Base-by-base conservation (phyloP, 2,329 filamentous ascomycete species). In the Fusarium sp. region DNA sequence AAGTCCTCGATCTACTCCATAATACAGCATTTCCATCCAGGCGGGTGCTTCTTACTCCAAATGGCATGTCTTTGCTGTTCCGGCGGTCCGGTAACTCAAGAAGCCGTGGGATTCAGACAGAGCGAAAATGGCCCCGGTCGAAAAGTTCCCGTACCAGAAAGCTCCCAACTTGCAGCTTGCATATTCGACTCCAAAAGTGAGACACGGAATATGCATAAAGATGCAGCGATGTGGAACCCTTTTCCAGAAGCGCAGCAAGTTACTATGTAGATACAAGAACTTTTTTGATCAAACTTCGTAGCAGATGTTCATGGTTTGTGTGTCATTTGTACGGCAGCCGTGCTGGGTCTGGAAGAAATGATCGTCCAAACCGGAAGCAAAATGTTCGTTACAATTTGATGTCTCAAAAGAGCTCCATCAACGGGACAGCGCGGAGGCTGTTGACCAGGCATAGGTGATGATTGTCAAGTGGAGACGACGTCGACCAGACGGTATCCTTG, bases 81-180 rank as follows among this genome's bases (percentile, higher is more conserved):
- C 48, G 30, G 62, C 45, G 42, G 61, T 58, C 75, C 58, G 70
- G 70, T 62, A 57, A 50, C 62, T 52, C 54, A 32, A 26, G 55
- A 62, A 34, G 24, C 57, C 26, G 38, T 45, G 22, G 42, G 30
- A 52, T 51, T 44, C 28, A 51, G 38, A 60, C 41, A 56, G 55
- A 61, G 26, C 10, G 47, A 22, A 54, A 36, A 34, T 56, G 55
- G 60, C 39, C 32, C 41, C 11, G 30, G 54, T 42, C 65, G 68
- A 78, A 75, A 73, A 71, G 47, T 70, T 74, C 44, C 34, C n/a
- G 18, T 22, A 63, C 34, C 8, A 39, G 55, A 58, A 65, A 62
- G 54, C 59, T 73, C 62, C 59, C 44, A 24, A 57, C 58, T 72
- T 72, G 65, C 70, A 51, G 56, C 60, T 72, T 74, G 69, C 70